phyloP scores from a whole-genome alignment of 179 eudicot species.

The Vitellaria paradoxa region DNA sequence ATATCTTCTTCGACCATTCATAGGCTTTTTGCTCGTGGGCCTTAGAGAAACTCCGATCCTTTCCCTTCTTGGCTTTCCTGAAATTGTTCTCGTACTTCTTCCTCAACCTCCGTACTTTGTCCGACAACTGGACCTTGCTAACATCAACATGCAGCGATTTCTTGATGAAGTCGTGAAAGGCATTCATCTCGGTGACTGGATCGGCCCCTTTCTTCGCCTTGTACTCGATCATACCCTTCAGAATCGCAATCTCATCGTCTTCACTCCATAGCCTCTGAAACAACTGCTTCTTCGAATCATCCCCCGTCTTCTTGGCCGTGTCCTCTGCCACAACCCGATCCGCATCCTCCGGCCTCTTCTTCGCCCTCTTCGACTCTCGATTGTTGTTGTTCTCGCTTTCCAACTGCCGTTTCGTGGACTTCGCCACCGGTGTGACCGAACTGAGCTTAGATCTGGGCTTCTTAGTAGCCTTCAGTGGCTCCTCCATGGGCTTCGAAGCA shows the following conservation, averaged over 20 bases:
- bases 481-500: constrained; percentile 25
- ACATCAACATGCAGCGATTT: constrained; percentile 35
- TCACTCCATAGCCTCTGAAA: constrained; percentile 53
- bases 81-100: constrained; percentile 35
- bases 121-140: constrained; percentile 34
- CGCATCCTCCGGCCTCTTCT: constrained; percentile 6
- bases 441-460: constrained; percentile 20
- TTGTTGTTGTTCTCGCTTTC: background rate
- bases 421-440: background rate
- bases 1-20: constrained; percentile 39
- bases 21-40: constrained; percentile 31
- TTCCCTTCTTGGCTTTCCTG: constrained; percentile 20
- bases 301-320: background rate
- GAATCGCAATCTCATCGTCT: constrained; percentile 41
- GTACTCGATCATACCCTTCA: constrained; percentile 46
- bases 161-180: constrained; percentile 38
- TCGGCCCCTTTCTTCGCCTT: constrained; percentile 27
- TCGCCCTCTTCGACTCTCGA: constrained; percentile 18
- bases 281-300: constrained; percentile 13
- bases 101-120: constrained; percentile 39
- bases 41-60: constrained; percentile 18
- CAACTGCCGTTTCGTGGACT: constrained; percentile 1
- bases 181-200: constrained; percentile 26
- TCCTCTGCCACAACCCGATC: background rate
- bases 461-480: constrained; percentile 11